Evolutionary conservation across 2,329 filamentous ascomycete genomes (phyloP), one percentile per base, ranked within the genome.

Genomic region (Cladosporium sp.): DNA sequence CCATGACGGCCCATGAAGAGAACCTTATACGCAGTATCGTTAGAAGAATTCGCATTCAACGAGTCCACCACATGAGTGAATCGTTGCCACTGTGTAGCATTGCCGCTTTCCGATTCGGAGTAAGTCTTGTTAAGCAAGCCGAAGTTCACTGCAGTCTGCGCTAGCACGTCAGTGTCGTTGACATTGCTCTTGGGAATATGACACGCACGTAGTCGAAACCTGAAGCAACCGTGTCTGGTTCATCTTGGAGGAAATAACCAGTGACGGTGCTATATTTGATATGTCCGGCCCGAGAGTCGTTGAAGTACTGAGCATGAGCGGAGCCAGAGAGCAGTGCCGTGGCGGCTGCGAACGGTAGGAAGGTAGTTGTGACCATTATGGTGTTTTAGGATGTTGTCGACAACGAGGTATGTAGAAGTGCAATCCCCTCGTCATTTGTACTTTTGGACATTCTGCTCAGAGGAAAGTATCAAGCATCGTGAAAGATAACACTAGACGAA

Each of bases 1-100:
- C 85, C 85, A 59, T 88, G 85, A 35, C 85, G 78, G 19, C 80
- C 84, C 67, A 87, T 74, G 65, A 83, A 83, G n/a, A 88, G 63
- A 2, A 88, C 74, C 59, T 85, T 84, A 69, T 86, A 88, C 80
- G 51, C 84, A 8, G 77, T 75, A 42, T 74, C 74, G 7, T 66
- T 64, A n/a, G 61, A 61, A 1, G 69, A 65, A 2, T 73, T 63
- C 3, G 63, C 64, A 67, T 86, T 86, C 46, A 87, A 63, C 11
- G 70, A 67, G 12, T 73, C 62, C 35, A 87, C 76, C 57, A 83
- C 80, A 51, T 76, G 66, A 42, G 73, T 72, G 54, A 88, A 84
- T 15, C 78, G 76, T 65, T 84, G 72, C 84, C 84, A 87, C 66
- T 83, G 81, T 0, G 80, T 82, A 55, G 75, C 73, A 54, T 68